Evolutionary conservation across 2,329 filamentous ascomycete species (phyloP).

Genomic region (Curvularia eragrostidis): DNA sequence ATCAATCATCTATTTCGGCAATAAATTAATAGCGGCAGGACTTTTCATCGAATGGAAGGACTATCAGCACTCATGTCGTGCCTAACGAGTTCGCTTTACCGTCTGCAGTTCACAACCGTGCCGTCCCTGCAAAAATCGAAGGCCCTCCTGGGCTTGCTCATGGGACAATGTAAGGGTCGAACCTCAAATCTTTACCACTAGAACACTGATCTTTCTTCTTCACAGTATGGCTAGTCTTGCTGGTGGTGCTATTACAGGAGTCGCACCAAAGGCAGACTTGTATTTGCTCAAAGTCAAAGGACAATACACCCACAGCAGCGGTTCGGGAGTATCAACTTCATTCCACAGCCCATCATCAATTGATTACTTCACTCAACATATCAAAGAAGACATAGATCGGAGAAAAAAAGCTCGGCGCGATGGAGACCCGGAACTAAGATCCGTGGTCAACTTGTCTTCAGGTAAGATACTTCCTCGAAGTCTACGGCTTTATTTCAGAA

Average conservation of each 20-base stretch:
- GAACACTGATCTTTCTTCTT: neutral
- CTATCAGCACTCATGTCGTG: neutral
- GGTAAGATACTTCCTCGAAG: slow-evolving; percentile 3
- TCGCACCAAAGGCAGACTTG: neutral
- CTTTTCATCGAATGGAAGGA: neutral
- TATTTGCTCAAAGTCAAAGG: neutral
- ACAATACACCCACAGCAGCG: neutral
- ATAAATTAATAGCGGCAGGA: neutral
- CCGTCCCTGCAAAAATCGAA: neutral
- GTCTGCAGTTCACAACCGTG: neutral
- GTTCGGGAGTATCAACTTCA: neutral
- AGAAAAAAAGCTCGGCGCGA: neutral
- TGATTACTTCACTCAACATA: neutral
- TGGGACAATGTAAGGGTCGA: neutral
- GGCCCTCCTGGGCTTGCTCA: neutral
- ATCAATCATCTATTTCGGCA: neutral
- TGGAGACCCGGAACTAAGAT: slow-evolving; percentile 2
- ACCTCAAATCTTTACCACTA: neutral
- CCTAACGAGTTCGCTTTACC: neutral
- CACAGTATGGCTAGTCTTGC: neutral
- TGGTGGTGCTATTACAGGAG: neutral
- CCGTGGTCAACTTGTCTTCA: slow-evolving; percentile 22
- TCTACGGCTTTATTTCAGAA: neutral
- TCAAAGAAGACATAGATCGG: neutral
- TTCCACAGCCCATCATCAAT: neutral